Percentiles rank a stretch among this genome's conserved stretches.
These are phyloP conservation scores for Backusella morwellensis DNA, from an alignment of 192 early-diverging fungal genomes.

Conservation along the genomic window DNA sequence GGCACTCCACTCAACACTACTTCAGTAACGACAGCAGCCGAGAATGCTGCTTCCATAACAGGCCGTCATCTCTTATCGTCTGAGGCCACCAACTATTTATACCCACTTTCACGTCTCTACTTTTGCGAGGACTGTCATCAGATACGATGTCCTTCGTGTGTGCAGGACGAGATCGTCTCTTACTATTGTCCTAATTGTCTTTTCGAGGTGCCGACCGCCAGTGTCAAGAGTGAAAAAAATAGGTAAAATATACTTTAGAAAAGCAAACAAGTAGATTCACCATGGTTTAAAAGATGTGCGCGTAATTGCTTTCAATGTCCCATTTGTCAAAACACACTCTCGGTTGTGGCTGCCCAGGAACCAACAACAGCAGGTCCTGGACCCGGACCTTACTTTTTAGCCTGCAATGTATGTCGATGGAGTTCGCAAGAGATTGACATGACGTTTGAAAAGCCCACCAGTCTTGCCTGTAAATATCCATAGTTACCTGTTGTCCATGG, in stretches of 20 bases:
- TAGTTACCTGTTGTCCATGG: too few species aligned
- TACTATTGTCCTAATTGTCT: constrained; percentile 97
- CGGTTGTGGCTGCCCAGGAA: constrained; percentile 64
- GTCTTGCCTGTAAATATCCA: constrained; percentile 65
- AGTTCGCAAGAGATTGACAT: constrained; percentile 89
- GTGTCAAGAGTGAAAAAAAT: constrained; percentile 95
- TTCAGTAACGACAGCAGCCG: not conserved
- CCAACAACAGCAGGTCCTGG: constrained; percentile 20
- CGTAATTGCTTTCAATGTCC: constrained; percentile 96
- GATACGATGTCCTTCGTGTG: constrained; percentile 78
- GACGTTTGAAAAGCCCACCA: constrained; percentile 92
- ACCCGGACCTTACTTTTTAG: constrained; percentile 63
- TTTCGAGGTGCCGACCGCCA: constrained; percentile 93
- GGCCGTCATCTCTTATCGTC: constrained; percentile 22
- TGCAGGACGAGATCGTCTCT: constrained; percentile 80
- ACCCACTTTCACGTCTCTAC: constrained; percentile 70
- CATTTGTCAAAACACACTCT: constrained; percentile 74
- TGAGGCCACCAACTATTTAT: constrained; percentile 31
- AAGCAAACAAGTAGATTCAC: not conserved
- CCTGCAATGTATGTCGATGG: constrained; percentile 91
- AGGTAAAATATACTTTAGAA: constrained; percentile 35
- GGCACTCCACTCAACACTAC: not conserved
- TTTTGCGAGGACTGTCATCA: constrained; percentile 89
- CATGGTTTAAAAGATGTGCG: constrained; percentile 59
- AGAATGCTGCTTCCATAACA: constrained; percentile 8